Percentiles rank a stretch among this genome's conserved stretches.
Evolutionary conservation across 257 asterid genomes (phyloP).

Genomic region (Capsicum chinense): DNA sequence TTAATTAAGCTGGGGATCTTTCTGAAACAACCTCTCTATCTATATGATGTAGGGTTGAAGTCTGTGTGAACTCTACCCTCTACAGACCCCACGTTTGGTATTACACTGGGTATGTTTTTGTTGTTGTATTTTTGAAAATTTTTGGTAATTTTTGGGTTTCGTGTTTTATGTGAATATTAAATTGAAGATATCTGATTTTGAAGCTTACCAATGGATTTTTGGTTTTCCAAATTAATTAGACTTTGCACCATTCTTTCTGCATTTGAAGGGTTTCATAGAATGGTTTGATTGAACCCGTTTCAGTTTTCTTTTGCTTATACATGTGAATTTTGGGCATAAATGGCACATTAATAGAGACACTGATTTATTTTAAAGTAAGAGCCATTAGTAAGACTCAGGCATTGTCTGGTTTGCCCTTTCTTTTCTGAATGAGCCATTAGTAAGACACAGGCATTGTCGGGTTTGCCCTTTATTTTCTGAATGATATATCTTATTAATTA

Average conservation of each 20-base stretch:
- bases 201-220: not conserved
- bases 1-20: too few relatives aligned
- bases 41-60: too few relatives aligned
- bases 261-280: not conserved
- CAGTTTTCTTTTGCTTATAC: not conserved
- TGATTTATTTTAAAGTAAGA: not conserved
- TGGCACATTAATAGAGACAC: not conserved
- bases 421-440: not conserved
- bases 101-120: not conserved
- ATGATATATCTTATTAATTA: not conserved
- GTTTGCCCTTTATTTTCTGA: not conserved
- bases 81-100: too few relatives aligned
- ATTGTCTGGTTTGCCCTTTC: not conserved
- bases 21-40: too few relatives aligned
- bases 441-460: not conserved
- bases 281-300: not conserved
- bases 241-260: not conserved
- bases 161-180: not conserved
- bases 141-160: not conserved
- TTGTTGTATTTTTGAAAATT: not conserved
- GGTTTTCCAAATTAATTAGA: not conserved
- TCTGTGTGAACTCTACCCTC: too few relatives aligned
- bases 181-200: not conserved
- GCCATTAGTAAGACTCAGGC: not conserved
- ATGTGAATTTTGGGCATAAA: too few relatives aligned